Percentiles rank a stretch among this genome's conserved stretches.
Conservation (phyloP, 2,329 filamentous ascomycete genomes). For the Lasiodiplodia citricola region DNA sequence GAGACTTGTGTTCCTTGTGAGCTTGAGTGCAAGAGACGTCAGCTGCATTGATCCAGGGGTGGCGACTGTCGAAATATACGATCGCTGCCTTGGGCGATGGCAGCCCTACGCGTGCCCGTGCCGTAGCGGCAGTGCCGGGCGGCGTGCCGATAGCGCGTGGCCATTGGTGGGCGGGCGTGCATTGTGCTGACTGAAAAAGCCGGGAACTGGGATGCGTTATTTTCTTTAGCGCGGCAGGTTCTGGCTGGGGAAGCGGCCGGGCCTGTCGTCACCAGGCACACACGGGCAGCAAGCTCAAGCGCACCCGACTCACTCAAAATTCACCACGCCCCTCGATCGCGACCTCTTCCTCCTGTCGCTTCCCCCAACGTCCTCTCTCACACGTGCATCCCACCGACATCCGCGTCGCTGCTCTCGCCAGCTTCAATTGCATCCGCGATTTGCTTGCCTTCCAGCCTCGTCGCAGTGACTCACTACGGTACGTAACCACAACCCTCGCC, state of each 20-base stretch:
- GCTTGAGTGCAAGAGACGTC: background rate
- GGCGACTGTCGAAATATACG: background rate
- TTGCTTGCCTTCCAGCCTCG: slow-evolving; percentile 2
- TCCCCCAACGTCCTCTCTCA: slow-evolving; percentile 2
- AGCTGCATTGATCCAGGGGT: background rate
- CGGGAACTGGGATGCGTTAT: slow-evolving; percentile 23
- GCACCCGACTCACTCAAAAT: slow-evolving; percentile 25
- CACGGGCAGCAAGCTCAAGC: slow-evolving; percentile 10
- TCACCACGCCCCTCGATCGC: slow-evolving; percentile 23
- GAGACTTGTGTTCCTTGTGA: background rate
- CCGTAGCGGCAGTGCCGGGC: background rate
- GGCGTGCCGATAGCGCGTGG: background rate
- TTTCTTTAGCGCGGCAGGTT: slow-evolving; percentile 19
- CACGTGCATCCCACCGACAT: background rate
- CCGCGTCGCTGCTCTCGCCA: background rate
- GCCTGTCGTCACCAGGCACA: slow-evolving; percentile 20
- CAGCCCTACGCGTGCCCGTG: slow-evolving; percentile 13
- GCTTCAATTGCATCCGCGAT: slow-evolving; percentile 14
- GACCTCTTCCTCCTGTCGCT: slow-evolving; percentile 1
- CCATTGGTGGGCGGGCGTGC: background rate
- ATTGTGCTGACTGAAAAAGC: slow-evolving; percentile 4
- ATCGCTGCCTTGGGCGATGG: slow-evolving; percentile 3
- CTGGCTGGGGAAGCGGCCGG: background rate
- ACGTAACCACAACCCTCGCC: slow-evolving; percentile 2
- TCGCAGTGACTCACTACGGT: slow-evolving; percentile 26